These are phyloP conservation scores for Hericium erinaceus DNA, from an alignment of 768 basidiomycete species.

Conservation along the genomic window DNA sequence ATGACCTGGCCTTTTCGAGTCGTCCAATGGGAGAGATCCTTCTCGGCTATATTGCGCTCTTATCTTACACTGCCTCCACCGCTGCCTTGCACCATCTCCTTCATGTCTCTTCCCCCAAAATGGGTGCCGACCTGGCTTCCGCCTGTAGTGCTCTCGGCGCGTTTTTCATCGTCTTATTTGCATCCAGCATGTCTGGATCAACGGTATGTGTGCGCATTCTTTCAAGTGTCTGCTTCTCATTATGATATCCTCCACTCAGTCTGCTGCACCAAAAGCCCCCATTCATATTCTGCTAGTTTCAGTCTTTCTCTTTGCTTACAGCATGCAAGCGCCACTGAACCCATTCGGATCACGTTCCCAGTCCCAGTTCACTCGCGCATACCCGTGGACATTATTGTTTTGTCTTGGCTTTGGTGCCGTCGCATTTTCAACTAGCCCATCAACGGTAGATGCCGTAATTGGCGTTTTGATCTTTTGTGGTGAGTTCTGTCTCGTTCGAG, in stretches of 20 bases:
- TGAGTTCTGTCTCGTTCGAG: conserved; percentile 21
- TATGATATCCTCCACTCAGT: conserved; percentile 20
- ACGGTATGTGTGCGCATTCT: conserved; percentile 33
- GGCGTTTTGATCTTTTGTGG: conserved; percentile 57
- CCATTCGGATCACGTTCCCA: conserved; percentile 38
- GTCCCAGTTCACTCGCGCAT: conserved; percentile 52
- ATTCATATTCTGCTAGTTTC: conserved; percentile 47
- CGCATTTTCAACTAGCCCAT: conserved; percentile 52
- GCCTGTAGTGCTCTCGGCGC: conserved; percentile 55
- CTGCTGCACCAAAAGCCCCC: conserved; percentile 44
- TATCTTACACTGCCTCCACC: conserved; percentile 50
- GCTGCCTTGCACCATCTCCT: conserved; percentile 56
- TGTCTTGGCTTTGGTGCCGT: conserved; percentile 48
- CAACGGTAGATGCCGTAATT: conserved; percentile 51
- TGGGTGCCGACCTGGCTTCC: conserved; percentile 47
- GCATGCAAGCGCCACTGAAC: conserved; percentile 45
- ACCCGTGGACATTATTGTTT: conserved; percentile 38
- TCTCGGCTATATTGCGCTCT: conserved; percentile 60
- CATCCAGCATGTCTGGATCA: conserved; percentile 52
- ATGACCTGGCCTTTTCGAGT: conserved; percentile 40
- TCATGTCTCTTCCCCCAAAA: conserved; percentile 43
- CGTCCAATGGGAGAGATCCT: conserved; percentile 33
- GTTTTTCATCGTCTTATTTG: conserved; percentile 50
- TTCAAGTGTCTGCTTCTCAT: background rate
- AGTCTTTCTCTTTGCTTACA: conserved; percentile 37